These are phyloP conservation scores for Aspergillus neotritici DNA, from an alignment of 2,329 filamentous ascomycete genomes.

Conservation along the genomic window DNA sequence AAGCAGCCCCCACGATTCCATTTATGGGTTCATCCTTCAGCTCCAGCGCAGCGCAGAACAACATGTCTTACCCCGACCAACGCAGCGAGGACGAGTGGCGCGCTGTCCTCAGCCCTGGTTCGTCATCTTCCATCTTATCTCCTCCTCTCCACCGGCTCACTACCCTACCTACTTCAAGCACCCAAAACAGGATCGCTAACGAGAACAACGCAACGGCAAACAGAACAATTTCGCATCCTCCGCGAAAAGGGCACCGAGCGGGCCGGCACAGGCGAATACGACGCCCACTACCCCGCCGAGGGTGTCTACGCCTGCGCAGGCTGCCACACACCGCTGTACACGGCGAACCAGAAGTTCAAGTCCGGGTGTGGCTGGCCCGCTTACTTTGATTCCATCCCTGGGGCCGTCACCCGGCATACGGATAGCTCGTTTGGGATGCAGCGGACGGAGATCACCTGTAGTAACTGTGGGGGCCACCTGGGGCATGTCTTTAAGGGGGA, in stretches of 20 bases:
- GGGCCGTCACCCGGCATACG: conserved; percentile 75
- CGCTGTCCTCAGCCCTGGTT: conserved; percentile 70
- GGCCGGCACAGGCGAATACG: conserved; percentile 72
- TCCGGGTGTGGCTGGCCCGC: conserved; percentile 97
- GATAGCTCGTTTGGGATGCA: conserved; percentile 75
- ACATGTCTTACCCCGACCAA: conserved; percentile 66
- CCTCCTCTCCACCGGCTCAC: conserved; percentile 36
- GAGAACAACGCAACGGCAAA: not conserved
- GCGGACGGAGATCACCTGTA: conserved; percentile 88
- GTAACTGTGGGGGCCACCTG: conserved; percentile 87
- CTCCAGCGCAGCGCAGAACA: conserved; percentile 48
- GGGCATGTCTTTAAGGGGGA: conserved; percentile 92
- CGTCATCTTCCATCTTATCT: too few species aligned
- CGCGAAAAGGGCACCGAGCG: conserved; percentile 87
- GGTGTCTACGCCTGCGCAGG: conserved; percentile 86
- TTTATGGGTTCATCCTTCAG: conserved; percentile 73
- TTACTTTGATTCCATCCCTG: conserved; percentile 92
- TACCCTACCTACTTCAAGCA: not conserved
- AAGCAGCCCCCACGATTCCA: conserved; percentile 71
- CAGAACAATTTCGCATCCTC: conserved; percentile 95
- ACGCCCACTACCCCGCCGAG: conserved; percentile 71
- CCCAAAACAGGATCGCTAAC: not conserved
- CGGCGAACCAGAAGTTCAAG: conserved; percentile 89
- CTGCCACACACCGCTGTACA: conserved; percentile 85
- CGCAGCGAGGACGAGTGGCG: conserved; percentile 82